Conservation (phyloP, 176 grass and related monocot genomes). For the Microstegium vimineum region DNA sequence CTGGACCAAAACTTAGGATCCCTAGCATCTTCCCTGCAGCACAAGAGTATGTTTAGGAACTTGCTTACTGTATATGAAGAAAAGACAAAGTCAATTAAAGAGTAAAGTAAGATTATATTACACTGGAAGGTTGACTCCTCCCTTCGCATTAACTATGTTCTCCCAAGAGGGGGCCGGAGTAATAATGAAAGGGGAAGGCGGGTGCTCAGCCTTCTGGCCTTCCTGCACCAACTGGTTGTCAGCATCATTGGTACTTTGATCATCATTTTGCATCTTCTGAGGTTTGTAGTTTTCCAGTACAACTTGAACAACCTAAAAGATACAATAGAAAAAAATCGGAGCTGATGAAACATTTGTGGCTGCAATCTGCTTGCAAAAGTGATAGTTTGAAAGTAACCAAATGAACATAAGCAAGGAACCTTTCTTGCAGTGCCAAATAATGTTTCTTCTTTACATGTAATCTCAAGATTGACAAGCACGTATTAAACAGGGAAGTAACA, state of each 20-base stretch:
- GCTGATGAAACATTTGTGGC: constrained; percentile 6
- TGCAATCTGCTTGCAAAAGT: constrained; percentile 10
- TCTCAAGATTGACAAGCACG: constrained; percentile 10
- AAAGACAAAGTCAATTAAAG: constrained; percentile 12
- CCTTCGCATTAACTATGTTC: constrained; percentile 67
- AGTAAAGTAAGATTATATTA: constrained; percentile 44
- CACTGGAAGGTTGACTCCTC: constrained; percentile 57
- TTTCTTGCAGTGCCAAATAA: constrained; percentile 17
- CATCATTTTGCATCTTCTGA: constrained; percentile 42
- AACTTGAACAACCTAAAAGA: constrained; percentile 73
- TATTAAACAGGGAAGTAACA: constrained; percentile 23
- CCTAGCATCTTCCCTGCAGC: constrained; percentile 76
- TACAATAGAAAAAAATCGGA: constrained; percentile 8
- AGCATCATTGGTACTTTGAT: constrained; percentile 32
- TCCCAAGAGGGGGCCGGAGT: constrained; percentile 61
- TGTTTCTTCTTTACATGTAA: constrained; percentile 20
- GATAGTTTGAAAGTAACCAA: constrained; percentile 22
- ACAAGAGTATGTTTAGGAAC: constrained; percentile 25
- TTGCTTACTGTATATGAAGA: constrained; percentile 21
- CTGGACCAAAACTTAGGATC: constrained; percentile 92
- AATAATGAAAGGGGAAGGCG: constrained; percentile 54
- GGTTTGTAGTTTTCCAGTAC: constrained; percentile 81
- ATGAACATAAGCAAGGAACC: constrained; percentile 9
- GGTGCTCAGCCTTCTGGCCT: constrained; percentile 53
- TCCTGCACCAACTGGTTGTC: constrained; percentile 51